phyloP scores from a whole-genome alignment of 2,329 filamentous ascomycete genomes.

The Ceratocystis destructans region DNA sequence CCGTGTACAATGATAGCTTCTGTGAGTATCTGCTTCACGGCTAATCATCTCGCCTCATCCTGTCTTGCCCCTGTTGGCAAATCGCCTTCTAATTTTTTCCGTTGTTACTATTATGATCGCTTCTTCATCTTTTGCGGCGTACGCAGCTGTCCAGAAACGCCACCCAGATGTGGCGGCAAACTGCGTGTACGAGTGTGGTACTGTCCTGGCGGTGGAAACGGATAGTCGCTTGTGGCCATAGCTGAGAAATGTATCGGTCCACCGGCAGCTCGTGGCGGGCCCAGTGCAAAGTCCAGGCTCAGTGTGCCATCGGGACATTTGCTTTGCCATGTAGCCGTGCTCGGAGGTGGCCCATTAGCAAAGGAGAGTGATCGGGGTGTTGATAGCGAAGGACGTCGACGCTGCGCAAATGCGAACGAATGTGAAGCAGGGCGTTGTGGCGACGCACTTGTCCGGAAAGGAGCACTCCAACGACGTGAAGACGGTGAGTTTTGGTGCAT shows the following conservation, averaged over 20 bases:
- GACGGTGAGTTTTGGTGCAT: neutral
- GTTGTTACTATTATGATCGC: neutral
- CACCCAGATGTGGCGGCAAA: conserved; percentile 15
- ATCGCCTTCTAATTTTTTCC: neutral
- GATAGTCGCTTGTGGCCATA: neutral
- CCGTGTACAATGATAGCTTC: neutral
- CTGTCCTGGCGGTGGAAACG: neutral
- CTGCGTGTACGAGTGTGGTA: conserved; percentile 11
- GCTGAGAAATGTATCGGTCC: neutral
- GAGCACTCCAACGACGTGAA: neutral
- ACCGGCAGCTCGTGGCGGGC: neutral
- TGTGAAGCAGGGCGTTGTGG: conserved; percentile 13
- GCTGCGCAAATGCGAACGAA: conserved; percentile 16
- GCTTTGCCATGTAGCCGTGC: neutral
- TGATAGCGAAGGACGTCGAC: conserved; percentile 13
- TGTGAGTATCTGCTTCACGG: neutral
- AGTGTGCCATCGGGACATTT: neutral
- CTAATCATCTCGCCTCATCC: neutral
- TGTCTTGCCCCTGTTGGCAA: neutral
- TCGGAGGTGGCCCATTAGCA: conserved; percentile 15
- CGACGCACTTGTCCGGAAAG: conserved; percentile 2
- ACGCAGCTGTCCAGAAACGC: conserved; percentile 13
- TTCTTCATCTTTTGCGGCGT: conserved; percentile 19
- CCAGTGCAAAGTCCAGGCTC: neutral
- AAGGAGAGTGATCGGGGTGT: conserved; percentile 17